phyloP scores from a whole-genome alignment of 345 rosid genomes.

The Citrus hindsii region DNA sequence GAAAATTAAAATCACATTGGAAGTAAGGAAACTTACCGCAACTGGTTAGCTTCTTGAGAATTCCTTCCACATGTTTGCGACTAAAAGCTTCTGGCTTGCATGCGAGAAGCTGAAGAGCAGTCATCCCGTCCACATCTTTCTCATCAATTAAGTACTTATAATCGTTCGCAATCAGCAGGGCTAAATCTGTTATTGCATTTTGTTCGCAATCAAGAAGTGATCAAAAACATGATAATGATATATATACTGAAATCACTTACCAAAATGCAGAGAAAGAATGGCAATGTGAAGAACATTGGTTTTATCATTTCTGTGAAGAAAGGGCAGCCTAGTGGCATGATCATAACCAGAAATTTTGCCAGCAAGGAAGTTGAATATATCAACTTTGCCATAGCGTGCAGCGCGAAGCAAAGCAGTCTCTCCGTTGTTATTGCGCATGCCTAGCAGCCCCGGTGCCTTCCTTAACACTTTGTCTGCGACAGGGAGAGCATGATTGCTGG shows the following conservation, averaged over 20 bases:
- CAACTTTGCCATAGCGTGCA: conserved; percentile 9
- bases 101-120: conserved; percentile 18
- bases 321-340: not conserved
- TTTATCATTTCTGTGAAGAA: conserved; percentile 4
- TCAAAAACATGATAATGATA: not conserved
- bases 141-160: not conserved
- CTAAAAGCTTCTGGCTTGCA: conserved; percentile 10
- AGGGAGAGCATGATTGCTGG: not conserved
- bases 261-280: conserved; percentile 21
- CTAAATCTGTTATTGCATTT: conserved; percentile 6
- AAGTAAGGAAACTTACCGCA: not conserved
- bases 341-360: not conserved
- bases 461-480: not conserved
- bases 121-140: conserved; percentile 6
- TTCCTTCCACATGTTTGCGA: not conserved
- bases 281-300: conserved; percentile 25
- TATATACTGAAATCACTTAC: not conserved
- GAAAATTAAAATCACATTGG: not conserved
- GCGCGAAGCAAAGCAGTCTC: conserved; percentile 8
- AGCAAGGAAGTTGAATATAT: conserved; percentile 1
- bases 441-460: conserved; percentile 11
- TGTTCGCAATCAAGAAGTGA: not conserved
- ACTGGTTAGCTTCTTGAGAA: not conserved
- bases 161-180: not conserved
- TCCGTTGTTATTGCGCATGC: conserved; percentile 13